Evolutionary conservation across 495 filamentous ascomycete species (phyloP).

Genomic region (Halenospora varia): DNA sequence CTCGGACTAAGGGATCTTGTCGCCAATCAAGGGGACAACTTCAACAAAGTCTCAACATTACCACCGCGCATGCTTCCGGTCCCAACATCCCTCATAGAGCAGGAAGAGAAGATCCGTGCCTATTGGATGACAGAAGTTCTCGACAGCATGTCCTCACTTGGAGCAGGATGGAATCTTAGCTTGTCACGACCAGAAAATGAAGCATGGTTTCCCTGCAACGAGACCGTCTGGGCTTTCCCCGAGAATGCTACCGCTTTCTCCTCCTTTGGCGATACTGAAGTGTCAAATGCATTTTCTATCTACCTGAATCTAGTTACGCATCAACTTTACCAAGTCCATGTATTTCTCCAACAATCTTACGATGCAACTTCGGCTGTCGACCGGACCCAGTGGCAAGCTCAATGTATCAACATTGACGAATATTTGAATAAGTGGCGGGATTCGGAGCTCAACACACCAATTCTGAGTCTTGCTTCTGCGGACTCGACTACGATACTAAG

Average conservation of each 20-base stretch:
- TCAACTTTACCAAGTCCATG: conserved; percentile 28
- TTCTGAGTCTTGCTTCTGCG: neutral
- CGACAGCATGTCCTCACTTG: conserved; percentile 28
- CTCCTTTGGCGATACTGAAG: conserved; percentile 3
- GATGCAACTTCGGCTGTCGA: conserved; percentile 23
- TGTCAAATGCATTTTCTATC: conserved; percentile 1
- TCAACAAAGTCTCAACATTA: conserved; percentile 21
- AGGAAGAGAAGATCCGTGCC: conserved; percentile 30
- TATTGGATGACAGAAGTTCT: conserved; percentile 36
- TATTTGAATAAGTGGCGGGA: conserved; percentile 27
- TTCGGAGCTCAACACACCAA: neutral
- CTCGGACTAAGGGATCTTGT: conserved; percentile 26
- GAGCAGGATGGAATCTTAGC: conserved; percentile 28
- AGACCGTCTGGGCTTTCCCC: conserved; percentile 2
- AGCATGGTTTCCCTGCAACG: conserved; percentile 9
- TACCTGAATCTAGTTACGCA: conserved; percentile 27
- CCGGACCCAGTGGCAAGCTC: conserved; percentile 27
- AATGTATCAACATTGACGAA: conserved; percentile 28
- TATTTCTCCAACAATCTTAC: conserved; percentile 28
- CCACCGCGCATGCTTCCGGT: conserved; percentile 25
- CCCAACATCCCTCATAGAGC: conserved; percentile 25
- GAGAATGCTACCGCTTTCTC: conserved; percentile 3
- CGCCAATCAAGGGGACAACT: conserved; percentile 9
- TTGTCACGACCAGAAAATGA: conserved; percentile 10
- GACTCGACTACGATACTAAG: conserved; percentile 11